Evolutionary conservation across 257 asterid genomes (phyloP).

Genomic region (Apocynum venetum): DNA sequence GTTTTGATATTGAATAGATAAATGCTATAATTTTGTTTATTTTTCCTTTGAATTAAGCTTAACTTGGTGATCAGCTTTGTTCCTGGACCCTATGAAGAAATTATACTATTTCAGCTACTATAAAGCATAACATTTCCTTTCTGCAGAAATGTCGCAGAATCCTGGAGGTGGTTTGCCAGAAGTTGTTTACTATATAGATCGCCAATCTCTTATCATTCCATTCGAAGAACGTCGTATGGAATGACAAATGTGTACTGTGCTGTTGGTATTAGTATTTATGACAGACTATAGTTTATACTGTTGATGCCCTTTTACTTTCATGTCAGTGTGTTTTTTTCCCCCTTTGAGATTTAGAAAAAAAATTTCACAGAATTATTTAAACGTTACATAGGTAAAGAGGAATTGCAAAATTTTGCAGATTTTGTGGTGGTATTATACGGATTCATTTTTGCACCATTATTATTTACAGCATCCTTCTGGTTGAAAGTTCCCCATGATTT

Average conservation of each 20-base stretch:
- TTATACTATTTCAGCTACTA: neutral
- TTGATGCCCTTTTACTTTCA: neutral
- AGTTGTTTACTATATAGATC: neutral
- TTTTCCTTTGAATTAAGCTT: neutral
- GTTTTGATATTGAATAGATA: neutral
- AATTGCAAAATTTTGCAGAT: constrained; percentile 2
- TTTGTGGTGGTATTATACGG: neutral
- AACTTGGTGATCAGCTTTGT: neutral
- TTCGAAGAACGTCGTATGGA: neutral
- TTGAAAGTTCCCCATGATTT: no score
- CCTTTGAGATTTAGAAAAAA: neutral
- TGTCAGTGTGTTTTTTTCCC: neutral
- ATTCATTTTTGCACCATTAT: neutral
- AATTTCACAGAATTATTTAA: neutral
- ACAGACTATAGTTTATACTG: neutral
- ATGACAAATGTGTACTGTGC: neutral
- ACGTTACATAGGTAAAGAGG: neutral
- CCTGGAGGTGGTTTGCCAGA: neutral
- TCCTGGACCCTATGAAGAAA: neutral
- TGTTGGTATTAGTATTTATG: neutral
- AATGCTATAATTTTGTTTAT: neutral
- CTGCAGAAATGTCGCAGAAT: neutral
- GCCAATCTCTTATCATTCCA: neutral
- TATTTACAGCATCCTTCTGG: neutral
- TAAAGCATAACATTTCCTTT: neutral